Conservation (phyloP, 345 rosid species). For the Euphorbia peplus region DNA sequence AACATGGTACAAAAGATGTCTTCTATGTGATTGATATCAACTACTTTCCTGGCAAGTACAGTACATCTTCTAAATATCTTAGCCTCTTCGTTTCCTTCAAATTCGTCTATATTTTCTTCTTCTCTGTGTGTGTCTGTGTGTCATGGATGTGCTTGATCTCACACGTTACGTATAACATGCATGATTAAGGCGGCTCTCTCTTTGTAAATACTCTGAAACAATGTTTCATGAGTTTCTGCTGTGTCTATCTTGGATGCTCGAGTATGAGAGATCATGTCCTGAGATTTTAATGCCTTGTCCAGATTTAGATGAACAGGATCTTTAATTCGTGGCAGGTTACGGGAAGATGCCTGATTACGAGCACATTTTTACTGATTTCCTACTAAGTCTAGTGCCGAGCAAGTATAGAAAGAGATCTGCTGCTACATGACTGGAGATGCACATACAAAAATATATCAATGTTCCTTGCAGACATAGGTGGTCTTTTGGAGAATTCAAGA, state of each 20-base stretch:
- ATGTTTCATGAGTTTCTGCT: neutral
- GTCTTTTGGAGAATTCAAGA: conserved; percentile 16
- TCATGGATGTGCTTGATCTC: neutral
- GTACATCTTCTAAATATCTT: neutral
- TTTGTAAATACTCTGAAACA: neutral
- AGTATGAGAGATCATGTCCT: neutral
- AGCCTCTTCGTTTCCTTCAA: neutral
- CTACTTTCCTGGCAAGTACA: conserved; percentile 81
- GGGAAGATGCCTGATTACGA: conserved; percentile 93
- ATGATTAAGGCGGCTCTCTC: neutral
- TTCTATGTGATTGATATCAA: conserved; percentile 91
- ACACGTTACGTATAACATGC: neutral
- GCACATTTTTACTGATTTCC: conserved; percentile 76
- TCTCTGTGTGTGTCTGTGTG: neutral
- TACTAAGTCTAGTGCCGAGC: conserved; percentile 44
- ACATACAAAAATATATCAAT: neutral
- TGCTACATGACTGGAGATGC: neutral
- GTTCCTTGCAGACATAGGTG: conserved; percentile 18
- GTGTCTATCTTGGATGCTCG: neutral
- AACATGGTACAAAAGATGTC: conserved; percentile 62
- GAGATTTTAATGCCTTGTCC: neutral
- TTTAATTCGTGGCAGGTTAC: conserved; percentile 50
- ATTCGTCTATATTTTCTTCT: neutral
- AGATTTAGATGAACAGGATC: neutral
- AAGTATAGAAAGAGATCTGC: conserved; percentile 37